These are phyloP conservation scores for Phalaenopsis hybrid DNA, from an alignment of 116 monocot species.

Conservation along the genomic window DNA sequence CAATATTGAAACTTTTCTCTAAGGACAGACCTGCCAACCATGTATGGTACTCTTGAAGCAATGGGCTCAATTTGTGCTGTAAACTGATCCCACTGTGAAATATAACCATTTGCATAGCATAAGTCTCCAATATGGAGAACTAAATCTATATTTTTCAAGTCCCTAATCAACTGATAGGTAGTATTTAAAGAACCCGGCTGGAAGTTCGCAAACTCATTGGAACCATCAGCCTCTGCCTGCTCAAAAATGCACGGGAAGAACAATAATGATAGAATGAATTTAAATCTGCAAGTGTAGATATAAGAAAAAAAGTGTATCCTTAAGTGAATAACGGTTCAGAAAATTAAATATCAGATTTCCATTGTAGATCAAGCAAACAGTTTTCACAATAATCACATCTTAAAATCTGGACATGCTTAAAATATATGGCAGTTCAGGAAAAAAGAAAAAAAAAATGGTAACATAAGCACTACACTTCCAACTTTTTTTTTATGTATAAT, in stretches of 20 bases:
- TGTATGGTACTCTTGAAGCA: slow-evolving; percentile 80
- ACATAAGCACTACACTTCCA: neutral
- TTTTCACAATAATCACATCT: neutral
- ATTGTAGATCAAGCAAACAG: neutral
- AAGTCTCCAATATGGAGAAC: slow-evolving; percentile 89
- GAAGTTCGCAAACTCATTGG: slow-evolving; percentile 67
- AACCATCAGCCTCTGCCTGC: slow-evolving; percentile 88
- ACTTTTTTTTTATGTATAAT: neutral
- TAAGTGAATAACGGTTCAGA: neutral
- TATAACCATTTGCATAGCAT: slow-evolving; percentile 80
- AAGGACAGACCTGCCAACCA: slow-evolving; percentile 69
- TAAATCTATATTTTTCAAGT: slow-evolving; percentile 71
- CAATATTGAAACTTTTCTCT: too few species aligned
- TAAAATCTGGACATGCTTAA: neutral
- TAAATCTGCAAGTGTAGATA: slow-evolving; percentile 1
- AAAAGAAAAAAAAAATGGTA: neutral
- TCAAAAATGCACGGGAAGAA: slow-evolving; percentile 5
- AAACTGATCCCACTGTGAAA: slow-evolving; percentile 98
- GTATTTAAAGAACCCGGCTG: slow-evolving; percentile 79
- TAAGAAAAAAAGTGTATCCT: neutral
- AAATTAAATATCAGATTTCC: neutral
- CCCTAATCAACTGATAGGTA: slow-evolving; percentile 60
- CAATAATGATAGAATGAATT: neutral
- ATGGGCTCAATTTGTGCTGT: slow-evolving; percentile 84
- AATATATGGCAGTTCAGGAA: neutral